Conservation (phyloP, 345 rosid genomes). For the Salix udensis region DNA sequence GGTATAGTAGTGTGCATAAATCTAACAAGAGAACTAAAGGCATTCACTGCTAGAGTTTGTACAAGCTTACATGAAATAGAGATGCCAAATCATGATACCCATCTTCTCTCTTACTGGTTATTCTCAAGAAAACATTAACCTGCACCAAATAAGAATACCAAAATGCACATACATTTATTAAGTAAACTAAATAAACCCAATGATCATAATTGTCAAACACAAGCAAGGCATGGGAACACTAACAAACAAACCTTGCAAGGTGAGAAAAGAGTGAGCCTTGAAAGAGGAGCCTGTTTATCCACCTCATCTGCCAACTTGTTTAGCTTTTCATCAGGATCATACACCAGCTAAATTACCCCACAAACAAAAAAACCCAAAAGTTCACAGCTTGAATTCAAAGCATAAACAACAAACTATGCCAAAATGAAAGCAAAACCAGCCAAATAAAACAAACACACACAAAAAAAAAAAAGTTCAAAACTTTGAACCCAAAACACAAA, state of each 20-base stretch:
- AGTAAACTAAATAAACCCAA: not conserved
- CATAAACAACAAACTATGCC: not conserved
- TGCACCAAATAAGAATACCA: conserved; percentile 22
- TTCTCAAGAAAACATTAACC: conserved; percentile 92
- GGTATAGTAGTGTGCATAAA: not conserved
- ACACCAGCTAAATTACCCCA: conserved; percentile 53
- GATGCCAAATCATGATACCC: conserved; percentile 96
- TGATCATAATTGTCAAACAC: conserved; percentile 4
- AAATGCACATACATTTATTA: not conserved
- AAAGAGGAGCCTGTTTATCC: conserved; percentile 80
- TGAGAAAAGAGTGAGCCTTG: conserved; percentile 86
- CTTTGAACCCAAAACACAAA: not conserved
- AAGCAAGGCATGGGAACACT: not conserved
- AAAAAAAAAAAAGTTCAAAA: not conserved
- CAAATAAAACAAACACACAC: not conserved
- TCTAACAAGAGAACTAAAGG: not conserved
- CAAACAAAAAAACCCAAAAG: not conserved
- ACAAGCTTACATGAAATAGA: conserved; percentile 72
- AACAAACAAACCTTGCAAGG: conserved; percentile 74
- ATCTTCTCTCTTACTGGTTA: conserved; percentile 76
- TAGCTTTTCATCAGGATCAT: conserved; percentile 74
- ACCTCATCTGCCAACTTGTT: conserved; percentile 73
- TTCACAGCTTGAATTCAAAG: not conserved
- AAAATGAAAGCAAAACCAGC: not conserved
- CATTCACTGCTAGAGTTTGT: not conserved